A percentile compares a stretch with the other conserved stretches of the same genome.
Conservation (phyloP, 192 early-diverging fungal genomes). For the Coemansia sp. region DNA sequence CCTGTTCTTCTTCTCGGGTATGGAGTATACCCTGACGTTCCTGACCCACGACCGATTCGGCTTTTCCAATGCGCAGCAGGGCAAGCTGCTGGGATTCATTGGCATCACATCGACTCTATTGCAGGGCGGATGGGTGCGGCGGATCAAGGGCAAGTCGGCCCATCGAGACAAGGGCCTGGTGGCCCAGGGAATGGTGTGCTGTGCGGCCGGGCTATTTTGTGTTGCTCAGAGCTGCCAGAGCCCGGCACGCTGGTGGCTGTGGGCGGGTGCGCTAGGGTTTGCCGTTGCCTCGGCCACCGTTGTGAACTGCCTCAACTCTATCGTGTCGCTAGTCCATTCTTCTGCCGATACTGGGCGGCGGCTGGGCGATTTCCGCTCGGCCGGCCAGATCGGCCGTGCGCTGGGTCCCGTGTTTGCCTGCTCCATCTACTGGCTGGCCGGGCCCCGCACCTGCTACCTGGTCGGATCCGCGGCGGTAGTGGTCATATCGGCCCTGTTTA, state of each 20-base stretch:
- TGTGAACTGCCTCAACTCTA: constrained; percentile 78
- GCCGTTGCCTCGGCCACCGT: constrained; percentile 93
- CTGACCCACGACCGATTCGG: constrained; percentile 87
- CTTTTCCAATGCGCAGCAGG: constrained; percentile 85
- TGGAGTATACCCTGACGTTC: constrained; percentile 99
- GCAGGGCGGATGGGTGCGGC: constrained; percentile 90
- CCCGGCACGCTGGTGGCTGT: constrained; percentile 59
- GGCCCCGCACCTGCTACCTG: constrained; percentile 57
- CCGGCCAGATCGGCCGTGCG: constrained; percentile 87
- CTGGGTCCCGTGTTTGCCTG: constrained; percentile 85
- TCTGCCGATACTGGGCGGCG: constrained; percentile 55
- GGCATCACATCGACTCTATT: constrained; percentile 82
- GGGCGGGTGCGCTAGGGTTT: constrained; percentile 73
- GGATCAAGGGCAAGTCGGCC: constrained; percentile 55
- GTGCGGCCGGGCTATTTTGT: constrained; percentile 2
- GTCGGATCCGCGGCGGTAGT: constrained; percentile 53
- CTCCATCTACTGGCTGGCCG: constrained; percentile 77
- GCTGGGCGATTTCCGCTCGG: constrained; percentile 78
- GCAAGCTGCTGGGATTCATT: constrained; percentile 77
- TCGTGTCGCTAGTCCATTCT: constrained; percentile 39
- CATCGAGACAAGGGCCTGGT: constrained; percentile 37
- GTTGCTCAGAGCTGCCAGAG: constrained; percentile 14
- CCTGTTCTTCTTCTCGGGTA: constrained; percentile 90
- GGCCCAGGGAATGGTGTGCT: constrained; percentile 32
- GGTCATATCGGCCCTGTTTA: constrained; percentile 29